Evolutionary conservation across 2,329 filamentous ascomycete species (phyloP), one percentile per base, ranked within the genome.

Genomic region (Colletotrichum orchidophilum): DNA sequence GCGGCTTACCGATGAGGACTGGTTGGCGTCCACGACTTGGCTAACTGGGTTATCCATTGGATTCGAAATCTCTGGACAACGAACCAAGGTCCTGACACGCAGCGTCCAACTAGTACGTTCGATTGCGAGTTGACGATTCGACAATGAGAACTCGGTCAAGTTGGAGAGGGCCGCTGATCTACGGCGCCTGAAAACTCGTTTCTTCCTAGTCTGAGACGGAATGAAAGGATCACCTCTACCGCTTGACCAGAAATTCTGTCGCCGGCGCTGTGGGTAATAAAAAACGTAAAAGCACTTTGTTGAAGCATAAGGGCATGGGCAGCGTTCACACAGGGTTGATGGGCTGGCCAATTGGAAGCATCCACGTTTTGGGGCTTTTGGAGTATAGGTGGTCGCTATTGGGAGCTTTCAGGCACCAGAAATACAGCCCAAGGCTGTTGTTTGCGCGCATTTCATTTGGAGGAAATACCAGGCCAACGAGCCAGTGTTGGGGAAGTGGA

Each of bases 381-480:
- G 66, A 70, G 66, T 70, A 60, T 29, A 26, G 53, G 46, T 50
- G 31, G 55, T 63, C 69, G 58, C 57, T 50, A 53, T 13, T 39
- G 42, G 39, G 53, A 31, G 65, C 69, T 69, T 49, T 58, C 6
- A 63, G 69, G 69, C 65, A 46, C 64, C 35, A 27, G 53, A 53
- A 24, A 67, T 35, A 69, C 21, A 53, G 13, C 50, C 15, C 53
- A 26, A 69, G 39, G 31, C 26, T 58, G 69, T 59, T 52, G 54
- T 27, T 69, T 63, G 69, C 53, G 53, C 64, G 50, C 59, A 52
- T 67, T 69, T 53, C 24, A 42, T 59, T 63, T 69, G 69, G 64
- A 69, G 64, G 58, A 27, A 53, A 71, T 71, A 71, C 69, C 69
- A 71, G 65, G 68, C 58, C 18, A 31, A 57, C 46, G 29, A 57